phyloP scores from a whole-genome alignment of 768 basidiomycete species.

The Naganishia vishniacii region DNA sequence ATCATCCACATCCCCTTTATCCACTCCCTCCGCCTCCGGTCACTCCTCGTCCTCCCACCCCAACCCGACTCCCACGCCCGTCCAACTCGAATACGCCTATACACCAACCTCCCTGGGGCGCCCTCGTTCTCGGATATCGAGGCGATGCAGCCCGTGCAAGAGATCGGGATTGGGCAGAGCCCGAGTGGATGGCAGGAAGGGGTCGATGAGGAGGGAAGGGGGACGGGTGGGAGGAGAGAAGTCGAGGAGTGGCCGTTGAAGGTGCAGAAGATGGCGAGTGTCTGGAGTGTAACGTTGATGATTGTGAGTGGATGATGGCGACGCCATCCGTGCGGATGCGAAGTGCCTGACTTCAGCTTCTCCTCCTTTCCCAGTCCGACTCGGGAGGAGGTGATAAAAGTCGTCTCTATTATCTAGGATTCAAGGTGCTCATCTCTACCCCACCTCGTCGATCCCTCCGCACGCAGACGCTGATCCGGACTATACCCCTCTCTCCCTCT shows the following conservation, averaged over 20 bases:
- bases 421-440: slow-evolving; percentile 61
- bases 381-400: slow-evolving; percentile 52
- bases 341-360: background rate
- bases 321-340: background rate
- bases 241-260: slow-evolving; percentile 48
- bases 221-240: slow-evolving; percentile 39
- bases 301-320: slow-evolving; percentile 34
- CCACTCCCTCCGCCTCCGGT: slow-evolving; percentile 42
- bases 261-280: slow-evolving; percentile 46
- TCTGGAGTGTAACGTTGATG: slow-evolving; percentile 42
- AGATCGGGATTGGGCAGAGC: slow-evolving; percentile 34
- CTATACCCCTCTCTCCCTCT: too few species aligned
- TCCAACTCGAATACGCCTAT: slow-evolving; percentile 39
- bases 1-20: slow-evolving; percentile 47
- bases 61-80: slow-evolving; percentile 41
- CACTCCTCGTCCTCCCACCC: slow-evolving; percentile 44
- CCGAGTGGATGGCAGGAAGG: slow-evolving; percentile 25
- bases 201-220: slow-evolving; percentile 32
- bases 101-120: slow-evolving; percentile 40
- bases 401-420: slow-evolving; percentile 72
- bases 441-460: background rate
- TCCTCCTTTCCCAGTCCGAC: slow-evolving; percentile 28
- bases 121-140: slow-evolving; percentile 46
- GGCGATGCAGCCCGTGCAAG: slow-evolving; percentile 41
- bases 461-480: background rate